Conservation (phyloP, 306 rosid genomes). For the Cicer pinnatifidum region DNA sequence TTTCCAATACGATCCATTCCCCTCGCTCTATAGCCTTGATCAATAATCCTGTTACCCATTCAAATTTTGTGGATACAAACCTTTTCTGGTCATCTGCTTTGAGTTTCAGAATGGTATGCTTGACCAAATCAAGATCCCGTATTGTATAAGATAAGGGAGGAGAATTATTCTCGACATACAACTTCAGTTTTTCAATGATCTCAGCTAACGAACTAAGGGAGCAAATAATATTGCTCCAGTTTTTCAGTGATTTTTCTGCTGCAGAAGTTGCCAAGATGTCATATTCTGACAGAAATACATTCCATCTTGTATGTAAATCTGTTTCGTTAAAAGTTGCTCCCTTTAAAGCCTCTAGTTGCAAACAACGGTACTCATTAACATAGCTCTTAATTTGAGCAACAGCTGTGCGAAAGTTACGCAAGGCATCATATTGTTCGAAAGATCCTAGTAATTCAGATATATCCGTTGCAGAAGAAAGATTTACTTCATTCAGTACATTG, state of each 20-base stretch:
- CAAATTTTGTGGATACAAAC: constrained; percentile 71
- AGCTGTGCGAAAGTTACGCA: constrained; percentile 63
- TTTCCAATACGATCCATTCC: constrained; percentile 92
- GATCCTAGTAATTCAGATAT: constrained; percentile 93
- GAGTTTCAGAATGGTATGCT: constrained; percentile 62
- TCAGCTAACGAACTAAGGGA: constrained; percentile 62
- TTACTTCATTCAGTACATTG: constrained; percentile 75
- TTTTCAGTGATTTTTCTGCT: constrained; percentile 42
- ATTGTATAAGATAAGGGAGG: constrained; percentile 50
- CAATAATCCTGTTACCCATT: constrained; percentile 83
- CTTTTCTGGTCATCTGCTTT: constrained; percentile 57
- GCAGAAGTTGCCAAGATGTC: constrained; percentile 52
- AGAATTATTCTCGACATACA: constrained; percentile 43
- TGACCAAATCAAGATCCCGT: constrained; percentile 61
- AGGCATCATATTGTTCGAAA: constrained; percentile 86
- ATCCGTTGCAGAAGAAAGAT: constrained; percentile 92
- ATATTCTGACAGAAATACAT: constrained; percentile 52
- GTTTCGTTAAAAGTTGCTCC: constrained; percentile 46
- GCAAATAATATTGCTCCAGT: constrained; percentile 52
- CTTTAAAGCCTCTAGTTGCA: constrained; percentile 53
- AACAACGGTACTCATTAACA: constrained; percentile 62
- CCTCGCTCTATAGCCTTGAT: constrained; percentile 89
- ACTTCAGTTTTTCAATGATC: constrained; percentile 64
- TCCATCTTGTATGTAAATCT: constrained; percentile 62
- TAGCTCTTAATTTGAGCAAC: constrained; percentile 62